Evolutionary conservation across 345 rosid species (phyloP).

Genomic region (Cardiospermum halicacabum): DNA sequence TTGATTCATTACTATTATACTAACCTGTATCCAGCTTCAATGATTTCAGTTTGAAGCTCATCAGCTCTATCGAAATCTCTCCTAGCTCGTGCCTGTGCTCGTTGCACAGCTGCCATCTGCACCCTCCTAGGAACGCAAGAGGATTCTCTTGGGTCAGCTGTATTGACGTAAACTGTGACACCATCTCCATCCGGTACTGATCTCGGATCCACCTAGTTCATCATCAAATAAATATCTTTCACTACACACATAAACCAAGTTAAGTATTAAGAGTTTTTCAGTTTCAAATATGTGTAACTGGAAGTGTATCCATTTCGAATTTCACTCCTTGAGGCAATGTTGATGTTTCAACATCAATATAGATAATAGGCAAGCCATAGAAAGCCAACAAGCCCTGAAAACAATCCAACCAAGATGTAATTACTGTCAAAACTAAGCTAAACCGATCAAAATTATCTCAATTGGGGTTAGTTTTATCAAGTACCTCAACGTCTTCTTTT

Average conservation of each 20-base stretch:
- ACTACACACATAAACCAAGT: background rate
- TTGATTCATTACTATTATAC: slow-evolving; percentile 11
- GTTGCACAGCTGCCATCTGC: slow-evolving; percentile 43
- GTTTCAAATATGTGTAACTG: slow-evolving; percentile 37
- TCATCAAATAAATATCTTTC: slow-evolving; percentile 18
- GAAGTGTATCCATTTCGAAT: slow-evolving; percentile 63
- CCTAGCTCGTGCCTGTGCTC: slow-evolving; percentile 57
- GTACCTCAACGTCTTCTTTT: slow-evolving; percentile 86
- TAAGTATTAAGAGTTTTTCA: background rate
- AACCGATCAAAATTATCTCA: background rate
- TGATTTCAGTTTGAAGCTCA: slow-evolving; percentile 51
- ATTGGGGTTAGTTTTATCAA: background rate
- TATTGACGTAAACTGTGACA: slow-evolving; percentile 58
- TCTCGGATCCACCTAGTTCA: slow-evolving; percentile 68
- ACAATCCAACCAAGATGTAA: background rate
- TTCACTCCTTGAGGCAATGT: slow-evolving; percentile 46
- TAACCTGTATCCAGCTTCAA: slow-evolving; percentile 67
- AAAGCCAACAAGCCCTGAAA: slow-evolving; percentile 64
- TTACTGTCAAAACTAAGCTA: background rate
- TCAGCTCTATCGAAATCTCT: slow-evolving; percentile 57
- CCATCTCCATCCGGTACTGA: slow-evolving; percentile 84
- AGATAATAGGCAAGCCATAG: slow-evolving; percentile 65
- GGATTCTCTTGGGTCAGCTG: slow-evolving; percentile 55
- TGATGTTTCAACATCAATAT: slow-evolving; percentile 37
- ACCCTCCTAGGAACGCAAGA: slow-evolving; percentile 55